phyloP scores from a whole-genome alignment of 768 basidiomycete species.

The Leccinum disarticulatum region DNA sequence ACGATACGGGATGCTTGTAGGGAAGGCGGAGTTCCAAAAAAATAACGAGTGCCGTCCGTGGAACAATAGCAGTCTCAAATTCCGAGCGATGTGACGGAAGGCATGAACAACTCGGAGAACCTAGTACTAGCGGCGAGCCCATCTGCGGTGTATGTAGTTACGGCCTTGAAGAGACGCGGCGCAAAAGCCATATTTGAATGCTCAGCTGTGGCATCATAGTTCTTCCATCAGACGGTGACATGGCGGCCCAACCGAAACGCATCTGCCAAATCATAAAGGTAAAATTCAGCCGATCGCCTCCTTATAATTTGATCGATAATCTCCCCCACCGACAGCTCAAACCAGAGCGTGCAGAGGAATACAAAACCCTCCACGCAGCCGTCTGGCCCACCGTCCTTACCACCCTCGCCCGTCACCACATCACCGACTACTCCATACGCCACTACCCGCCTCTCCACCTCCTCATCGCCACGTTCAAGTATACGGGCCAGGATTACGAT shows the following conservation, averaged over 20 bases:
- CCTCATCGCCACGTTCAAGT: conserved; percentile 80
- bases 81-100: neutral
- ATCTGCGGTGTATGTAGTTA: neutral
- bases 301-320: neutral
- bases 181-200: conserved; percentile 1
- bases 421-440: conserved; percentile 76
- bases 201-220: neutral
- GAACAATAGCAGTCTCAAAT: neutral
- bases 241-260: conserved; percentile 41
- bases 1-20: conserved; percentile 1
- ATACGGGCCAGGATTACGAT: conserved; percentile 63
- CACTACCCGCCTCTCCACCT: conserved; percentile 61
- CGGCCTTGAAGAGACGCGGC: neutral
- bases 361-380: conserved; percentile 55
- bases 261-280: conserved; percentile 77
- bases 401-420: conserved; percentile 59
- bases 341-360: conserved; percentile 49
- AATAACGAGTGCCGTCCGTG: neutral
- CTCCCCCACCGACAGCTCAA: conserved; percentile 46
- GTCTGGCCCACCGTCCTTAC: conserved; percentile 73
- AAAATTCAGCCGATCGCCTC: neutral
- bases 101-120: neutral
- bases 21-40: conserved; percentile 34
- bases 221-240: neutral
- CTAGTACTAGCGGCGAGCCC: too few relatives aligned